Conservation (phyloP, 2,329 filamentous ascomycete species). For the Fusarium sp. region DNA sequence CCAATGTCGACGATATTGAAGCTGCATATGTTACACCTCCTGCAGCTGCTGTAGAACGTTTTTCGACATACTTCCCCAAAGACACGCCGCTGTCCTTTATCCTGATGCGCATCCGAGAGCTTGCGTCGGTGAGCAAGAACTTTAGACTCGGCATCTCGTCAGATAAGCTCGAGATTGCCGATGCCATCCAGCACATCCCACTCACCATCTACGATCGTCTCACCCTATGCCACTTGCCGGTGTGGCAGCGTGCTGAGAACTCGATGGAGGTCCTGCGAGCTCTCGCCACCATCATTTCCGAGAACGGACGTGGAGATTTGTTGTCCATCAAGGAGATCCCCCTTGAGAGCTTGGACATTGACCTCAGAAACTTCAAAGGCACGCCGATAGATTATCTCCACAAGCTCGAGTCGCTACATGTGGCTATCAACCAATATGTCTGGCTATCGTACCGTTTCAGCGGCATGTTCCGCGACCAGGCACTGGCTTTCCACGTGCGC, state of each 20-base stretch:
- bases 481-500: conserved; percentile 84
- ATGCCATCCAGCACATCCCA: conserved; percentile 78
- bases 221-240: conserved; percentile 79
- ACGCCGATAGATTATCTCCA: conserved; percentile 69
- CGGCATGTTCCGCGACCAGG: conserved; percentile 81
- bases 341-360: conserved; percentile 79
- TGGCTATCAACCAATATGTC: conserved; percentile 84
- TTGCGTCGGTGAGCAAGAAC: conserved; percentile 70
- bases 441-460: conserved; percentile 94
- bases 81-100: conserved; percentile 87
- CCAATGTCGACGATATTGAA: conserved; percentile 73
- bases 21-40: conserved; percentile 83
- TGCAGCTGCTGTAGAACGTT: conserved; percentile 75
- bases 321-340: conserved; percentile 78
- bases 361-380: conserved; percentile 54
- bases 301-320: conserved; percentile 74
- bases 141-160: conserved; percentile 74
- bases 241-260: conserved; percentile 63
- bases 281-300: conserved; percentile 77
- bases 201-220: conserved; percentile 81
- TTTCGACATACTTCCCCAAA: conserved; percentile 84
- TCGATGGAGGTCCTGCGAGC: conserved; percentile 66
- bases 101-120: conserved; percentile 78
- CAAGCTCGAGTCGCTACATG: conserved; percentile 82
- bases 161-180: conserved; percentile 74